phyloP scores from a whole-genome alignment of 176 grass and related monocot species.

The Lolium multiflorum region DNA sequence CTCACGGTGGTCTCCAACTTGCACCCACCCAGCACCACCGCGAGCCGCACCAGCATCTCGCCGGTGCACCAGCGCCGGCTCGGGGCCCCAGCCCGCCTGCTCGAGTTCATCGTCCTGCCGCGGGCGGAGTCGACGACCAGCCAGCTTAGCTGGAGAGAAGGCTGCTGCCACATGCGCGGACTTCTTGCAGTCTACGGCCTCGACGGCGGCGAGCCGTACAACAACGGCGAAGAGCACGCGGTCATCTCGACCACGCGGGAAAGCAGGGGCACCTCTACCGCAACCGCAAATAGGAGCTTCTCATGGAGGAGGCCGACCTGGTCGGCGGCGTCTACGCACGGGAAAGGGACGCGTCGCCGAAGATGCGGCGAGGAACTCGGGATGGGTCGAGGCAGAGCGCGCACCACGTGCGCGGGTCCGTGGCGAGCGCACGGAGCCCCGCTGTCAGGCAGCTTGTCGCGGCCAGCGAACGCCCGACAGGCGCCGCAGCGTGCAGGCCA shows the following conservation, averaged over 20 bases:
- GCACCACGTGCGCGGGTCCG: no score
- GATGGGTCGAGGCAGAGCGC: no score
- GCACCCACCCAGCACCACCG: slow-evolving; percentile 58
- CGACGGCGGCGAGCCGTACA: slow-evolving; percentile 61
- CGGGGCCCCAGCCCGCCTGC: slow-evolving; percentile 53
- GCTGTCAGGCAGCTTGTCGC: no score
- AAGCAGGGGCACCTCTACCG: slow-evolving; percentile 25
- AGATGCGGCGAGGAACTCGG: slow-evolving; percentile 30
- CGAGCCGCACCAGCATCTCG: slow-evolving; percentile 69
- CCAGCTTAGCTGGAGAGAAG: slow-evolving; percentile 64
- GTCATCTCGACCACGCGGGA: slow-evolving; percentile 67
- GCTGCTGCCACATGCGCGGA: not conserved
- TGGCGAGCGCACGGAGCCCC: no score
- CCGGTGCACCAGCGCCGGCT: slow-evolving; percentile 74
- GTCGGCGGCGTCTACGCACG: no score
- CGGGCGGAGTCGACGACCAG: slow-evolving; percentile 53
- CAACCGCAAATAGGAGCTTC: no score
- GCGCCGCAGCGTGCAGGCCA: slow-evolving; percentile 52
- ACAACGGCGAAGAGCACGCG: slow-evolving; percentile 52
- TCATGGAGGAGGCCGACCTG: no score
- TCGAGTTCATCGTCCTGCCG: slow-evolving; percentile 61
- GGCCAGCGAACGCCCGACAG: no score
- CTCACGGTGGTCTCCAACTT: slow-evolving; percentile 52
- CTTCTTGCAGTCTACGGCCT: slow-evolving; percentile 62
- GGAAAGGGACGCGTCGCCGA: slow-evolving; percentile 60